Conservation (phyloP, 805 yeast species). For the Isabelozyma gotoi region DNA sequence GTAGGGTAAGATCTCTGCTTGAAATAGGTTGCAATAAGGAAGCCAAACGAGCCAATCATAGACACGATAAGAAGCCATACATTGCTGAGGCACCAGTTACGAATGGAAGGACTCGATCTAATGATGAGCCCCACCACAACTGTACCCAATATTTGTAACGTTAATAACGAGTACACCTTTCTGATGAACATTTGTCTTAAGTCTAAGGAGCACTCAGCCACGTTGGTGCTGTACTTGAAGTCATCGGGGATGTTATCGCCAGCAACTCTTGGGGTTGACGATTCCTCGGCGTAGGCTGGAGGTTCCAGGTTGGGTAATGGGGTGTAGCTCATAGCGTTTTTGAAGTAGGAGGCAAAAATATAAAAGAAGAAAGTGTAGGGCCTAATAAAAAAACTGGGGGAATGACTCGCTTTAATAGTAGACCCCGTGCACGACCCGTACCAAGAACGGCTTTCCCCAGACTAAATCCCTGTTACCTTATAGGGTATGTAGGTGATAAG, state of each 20-base stretch:
- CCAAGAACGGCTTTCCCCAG: no score
- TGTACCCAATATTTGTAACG: slow-evolving; percentile 64
- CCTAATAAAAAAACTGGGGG: background rate
- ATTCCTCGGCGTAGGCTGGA: slow-evolving; percentile 18
- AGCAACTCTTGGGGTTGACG: slow-evolving; percentile 18
- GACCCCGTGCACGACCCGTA: background rate
- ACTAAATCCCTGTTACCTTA: no score
- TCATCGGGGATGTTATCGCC: slow-evolving; percentile 60
- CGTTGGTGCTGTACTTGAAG: slow-evolving; percentile 77
- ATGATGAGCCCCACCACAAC: slow-evolving; percentile 56
- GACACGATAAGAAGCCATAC: slow-evolving; percentile 60
- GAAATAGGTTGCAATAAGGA: slow-evolving; percentile 61
- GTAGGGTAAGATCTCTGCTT: slow-evolving; percentile 69
- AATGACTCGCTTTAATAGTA: background rate
- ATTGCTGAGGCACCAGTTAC: slow-evolving; percentile 56
- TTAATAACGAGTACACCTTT: slow-evolving; percentile 73
- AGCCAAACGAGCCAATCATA: slow-evolving; percentile 57
- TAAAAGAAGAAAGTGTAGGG: background rate
- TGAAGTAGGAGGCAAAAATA: background rate
- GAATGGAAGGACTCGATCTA: slow-evolving; percentile 42
- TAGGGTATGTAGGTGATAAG: no score
- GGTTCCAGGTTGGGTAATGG: slow-evolving; percentile 1
- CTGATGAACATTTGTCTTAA: slow-evolving; percentile 74
- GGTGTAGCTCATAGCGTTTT: background rate
- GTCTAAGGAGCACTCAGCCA: slow-evolving; percentile 73